Evolutionary conservation across 2,329 filamentous ascomycete species (phyloP).

Genomic region (Fusarium staphyleae): DNA sequence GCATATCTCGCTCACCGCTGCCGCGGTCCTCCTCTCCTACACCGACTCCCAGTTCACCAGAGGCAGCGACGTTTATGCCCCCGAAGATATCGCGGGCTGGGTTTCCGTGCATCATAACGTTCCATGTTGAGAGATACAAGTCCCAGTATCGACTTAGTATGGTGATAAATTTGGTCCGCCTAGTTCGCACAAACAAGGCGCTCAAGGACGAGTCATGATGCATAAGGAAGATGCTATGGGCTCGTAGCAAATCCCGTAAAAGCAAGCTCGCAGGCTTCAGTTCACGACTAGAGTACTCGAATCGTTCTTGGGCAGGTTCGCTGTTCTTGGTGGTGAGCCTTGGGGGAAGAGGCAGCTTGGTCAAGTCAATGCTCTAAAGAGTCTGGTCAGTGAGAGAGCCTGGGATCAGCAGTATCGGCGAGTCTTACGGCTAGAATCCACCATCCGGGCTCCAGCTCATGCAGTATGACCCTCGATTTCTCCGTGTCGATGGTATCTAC

Average conservation of each 20-base stretch:
- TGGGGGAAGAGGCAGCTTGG: conserved; percentile 70
- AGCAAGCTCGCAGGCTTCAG: conserved; percentile 83
- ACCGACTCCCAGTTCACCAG: conserved; percentile 89
- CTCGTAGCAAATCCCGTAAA: conserved; percentile 80
- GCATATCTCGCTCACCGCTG: conserved; percentile 89
- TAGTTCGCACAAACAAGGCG: conserved; percentile 69
- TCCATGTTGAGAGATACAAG: conserved; percentile 75
- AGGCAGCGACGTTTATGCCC: conserved; percentile 86
- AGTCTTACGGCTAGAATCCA: conserved; percentile 86
- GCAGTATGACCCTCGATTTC: conserved; percentile 81
- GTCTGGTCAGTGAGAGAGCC: conserved; percentile 8
- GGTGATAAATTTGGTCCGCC: conserved; percentile 72
- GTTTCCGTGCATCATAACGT: conserved; percentile 88
- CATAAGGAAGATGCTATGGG: conserved; percentile 83
- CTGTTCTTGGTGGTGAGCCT: conserved; percentile 53
- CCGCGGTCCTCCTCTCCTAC: conserved; percentile 96
- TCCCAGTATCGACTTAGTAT: conserved; percentile 85
- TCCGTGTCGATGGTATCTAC: conserved; percentile 92
- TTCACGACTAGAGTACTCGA: conserved; percentile 89
- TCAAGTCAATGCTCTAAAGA: conserved; percentile 71
- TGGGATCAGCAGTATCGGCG: not conserved
- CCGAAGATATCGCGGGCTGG: conserved; percentile 80
- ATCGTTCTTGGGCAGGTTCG: conserved; percentile 52
- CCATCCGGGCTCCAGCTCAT: conserved; percentile 90
- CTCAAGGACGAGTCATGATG: conserved; percentile 83